A percentile compares a stretch with the other conserved stretches of the same genome.
phyloP scores from a whole-genome alignment of 192 early-diverging fungal genomes.

The Entomortierella lignicola region DNA sequence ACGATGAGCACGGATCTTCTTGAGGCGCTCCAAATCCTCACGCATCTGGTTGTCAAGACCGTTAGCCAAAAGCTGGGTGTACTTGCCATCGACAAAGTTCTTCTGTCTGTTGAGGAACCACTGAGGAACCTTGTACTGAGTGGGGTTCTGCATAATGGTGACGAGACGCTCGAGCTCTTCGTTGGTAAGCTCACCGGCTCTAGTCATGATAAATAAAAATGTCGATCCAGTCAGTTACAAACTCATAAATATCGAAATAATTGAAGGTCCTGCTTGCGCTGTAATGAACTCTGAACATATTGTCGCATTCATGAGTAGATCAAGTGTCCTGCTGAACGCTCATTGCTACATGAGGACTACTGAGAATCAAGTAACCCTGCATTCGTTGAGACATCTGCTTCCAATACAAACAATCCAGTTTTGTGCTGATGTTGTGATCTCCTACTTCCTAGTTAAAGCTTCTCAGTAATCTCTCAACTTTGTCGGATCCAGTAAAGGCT shows the following conservation, averaged over 20 bases:
- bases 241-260: background rate
- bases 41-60: slow-evolving; percentile 95
- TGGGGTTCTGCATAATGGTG: slow-evolving; percentile 98
- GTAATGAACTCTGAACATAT: background rate
- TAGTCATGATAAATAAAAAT: slow-evolving; percentile 24
- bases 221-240: background rate
- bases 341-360: too few relatives aligned
- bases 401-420: too few relatives aligned
- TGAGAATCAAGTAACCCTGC: too few relatives aligned
- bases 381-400: too few relatives aligned
- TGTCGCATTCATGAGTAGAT: too few relatives aligned
- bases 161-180: slow-evolving; percentile 99
- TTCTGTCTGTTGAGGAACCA: slow-evolving; percentile 99
- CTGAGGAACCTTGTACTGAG: slow-evolving; percentile 99
- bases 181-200: slow-evolving; percentile 97
- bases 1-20: slow-evolving; percentile 99
- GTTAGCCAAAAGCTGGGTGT: slow-evolving; percentile 96
- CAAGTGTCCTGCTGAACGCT: too few relatives aligned
- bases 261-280: background rate
- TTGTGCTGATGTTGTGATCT: too few relatives aligned
- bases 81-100: slow-evolving; percentile 96
- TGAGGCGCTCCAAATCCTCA: slow-evolving; percentile 98
- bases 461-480: too few relatives aligned
- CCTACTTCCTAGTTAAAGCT: too few relatives aligned
- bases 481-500: background rate